Evolutionary conservation across 2,329 filamentous ascomycete species (phyloP).

Genomic region (Claviceps sp.): DNA sequence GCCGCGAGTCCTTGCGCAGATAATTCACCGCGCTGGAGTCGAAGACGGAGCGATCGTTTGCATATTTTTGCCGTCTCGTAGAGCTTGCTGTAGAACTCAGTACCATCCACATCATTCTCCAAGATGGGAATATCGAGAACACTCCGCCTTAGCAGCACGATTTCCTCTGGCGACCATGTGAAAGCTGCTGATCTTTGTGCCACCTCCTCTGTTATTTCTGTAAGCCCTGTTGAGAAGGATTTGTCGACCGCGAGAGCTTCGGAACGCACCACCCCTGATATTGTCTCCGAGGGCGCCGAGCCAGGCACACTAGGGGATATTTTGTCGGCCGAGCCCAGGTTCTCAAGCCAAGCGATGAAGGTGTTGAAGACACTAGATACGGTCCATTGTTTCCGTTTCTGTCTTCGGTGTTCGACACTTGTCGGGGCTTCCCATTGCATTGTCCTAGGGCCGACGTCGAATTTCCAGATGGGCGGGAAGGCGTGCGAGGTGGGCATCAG

Average conservation of each 20-base stretch:
- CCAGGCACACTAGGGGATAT: constrained; percentile 8
- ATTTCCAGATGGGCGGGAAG: constrained; percentile 31
- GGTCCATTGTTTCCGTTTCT: constrained; percentile 10
- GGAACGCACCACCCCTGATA: background rate
- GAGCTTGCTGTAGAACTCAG: constrained; percentile 5
- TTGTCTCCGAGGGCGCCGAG: background rate
- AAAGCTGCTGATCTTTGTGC: background rate
- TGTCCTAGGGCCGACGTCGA: constrained; percentile 30
- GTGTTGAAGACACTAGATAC: constrained; percentile 12
- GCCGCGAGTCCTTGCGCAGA: constrained; percentile 6
- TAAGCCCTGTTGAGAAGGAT: background rate
- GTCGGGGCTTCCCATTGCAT: constrained; percentile 41
- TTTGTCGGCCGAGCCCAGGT: constrained; percentile 9
- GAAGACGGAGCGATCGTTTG: constrained; percentile 7
- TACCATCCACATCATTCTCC: constrained; percentile 5
- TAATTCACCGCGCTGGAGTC: constrained; percentile 7
- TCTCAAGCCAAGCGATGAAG: constrained; percentile 17
- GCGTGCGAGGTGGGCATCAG: constrained; percentile 27
- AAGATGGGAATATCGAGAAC: constrained; percentile 3
- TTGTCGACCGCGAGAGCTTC: constrained; percentile 4
- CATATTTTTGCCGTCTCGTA: constrained; percentile 1
- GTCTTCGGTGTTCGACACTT: constrained; percentile 14
- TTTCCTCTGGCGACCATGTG: constrained; percentile 6
- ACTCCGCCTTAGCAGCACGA: constrained; percentile 6
- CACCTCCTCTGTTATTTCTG: background rate